Evolutionary conservation across 2,329 filamentous ascomycete genomes (phyloP).

Genomic region (Fusarium cyanostomum): DNA sequence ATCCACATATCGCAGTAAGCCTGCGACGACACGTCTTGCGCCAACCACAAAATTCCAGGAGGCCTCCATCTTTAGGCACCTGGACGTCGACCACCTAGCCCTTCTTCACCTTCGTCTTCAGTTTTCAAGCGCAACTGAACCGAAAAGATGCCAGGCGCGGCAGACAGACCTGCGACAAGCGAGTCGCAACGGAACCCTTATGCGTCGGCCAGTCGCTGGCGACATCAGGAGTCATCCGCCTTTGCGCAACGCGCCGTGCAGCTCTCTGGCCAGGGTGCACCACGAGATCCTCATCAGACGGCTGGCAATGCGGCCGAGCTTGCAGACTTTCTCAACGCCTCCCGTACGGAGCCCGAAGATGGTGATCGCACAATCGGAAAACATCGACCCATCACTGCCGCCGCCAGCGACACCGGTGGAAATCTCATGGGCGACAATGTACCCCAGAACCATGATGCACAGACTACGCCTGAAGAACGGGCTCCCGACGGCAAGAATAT

Average conservation of each 20-base stretch:
- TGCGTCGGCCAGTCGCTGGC: constrained; percentile 67
- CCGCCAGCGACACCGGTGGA: constrained; percentile 42
- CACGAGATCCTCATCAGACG: constrained; percentile 47
- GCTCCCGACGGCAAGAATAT: constrained; percentile 65
- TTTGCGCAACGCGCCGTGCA: constrained; percentile 60
- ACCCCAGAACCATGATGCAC: constrained; percentile 45
- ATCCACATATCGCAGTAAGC: constrained; percentile 18
- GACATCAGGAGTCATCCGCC: constrained; percentile 69
- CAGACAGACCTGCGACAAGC: constrained; percentile 38
- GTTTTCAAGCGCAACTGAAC: not conserved
- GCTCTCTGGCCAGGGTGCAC: constrained; percentile 36
- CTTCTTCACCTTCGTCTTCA: not conserved
- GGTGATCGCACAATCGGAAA: constrained; percentile 47
- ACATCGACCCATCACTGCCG: constrained; percentile 61
- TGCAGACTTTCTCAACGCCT: constrained; percentile 64
- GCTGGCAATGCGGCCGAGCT: constrained; percentile 60
- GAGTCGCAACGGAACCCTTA: constrained; percentile 59
- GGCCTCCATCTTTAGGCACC: constrained; percentile 19
- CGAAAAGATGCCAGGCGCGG: constrained; percentile 37
- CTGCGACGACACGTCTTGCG: constrained; percentile 17
- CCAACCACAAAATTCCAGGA: constrained; percentile 11
- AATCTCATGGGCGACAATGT: constrained; percentile 15
- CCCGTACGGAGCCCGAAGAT: constrained; percentile 57
- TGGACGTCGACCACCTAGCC: not conserved
- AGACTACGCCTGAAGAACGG: constrained; percentile 23